phyloP scores from a whole-genome alignment of 352 stramenopile genomes.

The Phytophthora pseudosyringae region DNA sequence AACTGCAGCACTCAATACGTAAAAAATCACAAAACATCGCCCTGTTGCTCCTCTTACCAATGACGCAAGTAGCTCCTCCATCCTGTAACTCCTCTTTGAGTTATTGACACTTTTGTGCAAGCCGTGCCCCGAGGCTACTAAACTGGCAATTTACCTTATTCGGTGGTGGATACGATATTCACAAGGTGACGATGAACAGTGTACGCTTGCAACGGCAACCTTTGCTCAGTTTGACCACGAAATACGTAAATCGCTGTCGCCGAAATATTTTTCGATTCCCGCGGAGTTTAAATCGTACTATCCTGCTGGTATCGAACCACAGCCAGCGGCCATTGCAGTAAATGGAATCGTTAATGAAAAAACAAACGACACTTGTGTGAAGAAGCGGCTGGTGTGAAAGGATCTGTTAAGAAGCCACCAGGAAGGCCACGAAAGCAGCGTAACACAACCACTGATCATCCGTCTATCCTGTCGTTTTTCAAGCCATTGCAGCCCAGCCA shows the following conservation, averaged over 20 bases:
- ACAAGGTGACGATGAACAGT: not conserved
- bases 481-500: too few relatives aligned
- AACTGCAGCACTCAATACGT: not conserved
- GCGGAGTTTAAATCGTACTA: too few relatives aligned
- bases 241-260: conserved; percentile 3
- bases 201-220: conserved; percentile 5
- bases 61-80: not conserved
- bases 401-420: too few relatives aligned
- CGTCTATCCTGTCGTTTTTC: too few relatives aligned
- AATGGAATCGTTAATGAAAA: too few relatives aligned
- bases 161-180: not conserved
- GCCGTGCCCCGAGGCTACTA: not conserved
- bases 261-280: conserved; percentile 15
- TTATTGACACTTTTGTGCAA: not conserved
- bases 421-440: too few relatives aligned
- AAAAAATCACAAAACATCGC: not conserved
- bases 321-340: too few relatives aligned
- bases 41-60: not conserved
- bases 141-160: not conserved
- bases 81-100: not conserved
- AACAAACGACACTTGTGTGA: too few relatives aligned
- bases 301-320: too few relatives aligned
- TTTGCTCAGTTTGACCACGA: not conserved
- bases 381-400: too few relatives aligned
- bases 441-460: too few relatives aligned